Evolutionary conservation across 768 basidiomycete genomes (phyloP).

Genomic region (Tylopilus plumbeoviolaceoides): DNA sequence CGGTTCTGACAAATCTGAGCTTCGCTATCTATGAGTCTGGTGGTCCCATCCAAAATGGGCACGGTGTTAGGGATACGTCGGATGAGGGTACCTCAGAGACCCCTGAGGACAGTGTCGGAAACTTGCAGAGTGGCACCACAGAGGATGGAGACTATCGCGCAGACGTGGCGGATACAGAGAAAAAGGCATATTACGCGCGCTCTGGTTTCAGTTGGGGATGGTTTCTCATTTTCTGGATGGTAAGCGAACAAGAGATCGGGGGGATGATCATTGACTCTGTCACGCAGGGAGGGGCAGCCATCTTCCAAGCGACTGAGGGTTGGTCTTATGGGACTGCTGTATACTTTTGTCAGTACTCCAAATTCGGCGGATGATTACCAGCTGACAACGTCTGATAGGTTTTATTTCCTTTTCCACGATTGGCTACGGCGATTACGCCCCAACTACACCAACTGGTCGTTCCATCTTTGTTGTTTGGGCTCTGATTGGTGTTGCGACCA

Average conservation of each 20-base stretch:
- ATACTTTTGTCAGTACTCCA: constrained; percentile 61
- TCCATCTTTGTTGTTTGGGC: constrained; percentile 80
- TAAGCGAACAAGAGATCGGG: constrained; percentile 27
- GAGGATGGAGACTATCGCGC: constrained; percentile 18
- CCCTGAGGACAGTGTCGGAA: constrained; percentile 5
- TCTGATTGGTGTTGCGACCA: constrained; percentile 66
- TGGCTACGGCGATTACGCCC: constrained; percentile 65
- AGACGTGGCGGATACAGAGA: constrained; percentile 38
- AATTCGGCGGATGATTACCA: background rate
- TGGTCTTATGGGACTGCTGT: constrained; percentile 63
- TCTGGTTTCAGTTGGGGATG: constrained; percentile 51
- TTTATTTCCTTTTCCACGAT: constrained; percentile 72
- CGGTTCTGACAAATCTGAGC: constrained; percentile 50
- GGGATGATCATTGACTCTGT: background rate
- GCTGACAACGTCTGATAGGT: constrained; percentile 36
- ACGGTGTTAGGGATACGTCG: background rate
- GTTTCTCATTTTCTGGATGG: constrained; percentile 79
- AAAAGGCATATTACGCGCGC: constrained; percentile 53
- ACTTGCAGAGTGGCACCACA: constrained; percentile 2
- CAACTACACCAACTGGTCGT: constrained; percentile 63
- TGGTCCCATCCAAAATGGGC: constrained; percentile 4
- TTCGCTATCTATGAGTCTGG: constrained; percentile 35
- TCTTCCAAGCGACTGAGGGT: constrained; percentile 65
- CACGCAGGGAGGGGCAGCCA: constrained; percentile 56
- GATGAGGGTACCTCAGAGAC: background rate